phyloP scores from a whole-genome alignment of 495 filamentous ascomycete genomes.

The Penicillium alfredii region DNA sequence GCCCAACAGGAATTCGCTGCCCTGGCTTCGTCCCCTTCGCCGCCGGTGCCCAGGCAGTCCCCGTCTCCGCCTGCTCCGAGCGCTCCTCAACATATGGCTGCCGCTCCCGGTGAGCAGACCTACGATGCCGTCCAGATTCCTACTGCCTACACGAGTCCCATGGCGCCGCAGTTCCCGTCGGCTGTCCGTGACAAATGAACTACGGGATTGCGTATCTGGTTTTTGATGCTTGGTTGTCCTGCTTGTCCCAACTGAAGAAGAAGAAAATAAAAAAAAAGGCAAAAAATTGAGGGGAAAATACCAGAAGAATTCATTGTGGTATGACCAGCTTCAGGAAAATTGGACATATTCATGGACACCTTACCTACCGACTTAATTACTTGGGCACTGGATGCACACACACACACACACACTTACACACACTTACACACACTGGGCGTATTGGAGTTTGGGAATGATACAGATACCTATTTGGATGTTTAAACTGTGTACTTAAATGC shows the following conservation, averaged over 20 bases:
- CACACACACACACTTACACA: too few species aligned
- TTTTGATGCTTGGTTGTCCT: too few species aligned
- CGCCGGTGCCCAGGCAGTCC: conserved; percentile 16
- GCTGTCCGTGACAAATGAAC: conserved; percentile 24
- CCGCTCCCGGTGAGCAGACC: conserved; percentile 45
- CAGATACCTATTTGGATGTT: conserved; percentile 4
- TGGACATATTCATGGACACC: too few species aligned
- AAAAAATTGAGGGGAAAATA: conserved; percentile 1
- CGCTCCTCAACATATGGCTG: conserved; percentile 34
- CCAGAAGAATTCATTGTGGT: too few species aligned
- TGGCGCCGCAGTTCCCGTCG: conserved; percentile 31
- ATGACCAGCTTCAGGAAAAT: too few species aligned
- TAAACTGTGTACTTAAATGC: neutral
- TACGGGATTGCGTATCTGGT: conserved; percentile 2
- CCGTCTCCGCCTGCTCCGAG: conserved; percentile 16
- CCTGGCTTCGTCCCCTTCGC: conserved; percentile 15
- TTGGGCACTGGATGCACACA: too few species aligned
- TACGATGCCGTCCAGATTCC: conserved; percentile 51
- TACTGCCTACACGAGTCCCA: conserved; percentile 42
- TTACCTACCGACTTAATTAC: too few species aligned
- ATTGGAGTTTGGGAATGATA: neutral
- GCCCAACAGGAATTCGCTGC: conserved; percentile 53
- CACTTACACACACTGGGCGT: too few species aligned
- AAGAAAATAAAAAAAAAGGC: neutral
- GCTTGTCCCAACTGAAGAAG: conserved; percentile 3